Percentiles rank a stretch among this genome's conserved stretches.
phyloP scores from a whole-genome alignment of 176 grass and related monocot genomes.

The bread wheat (Triticum aestivum) region DNA sequence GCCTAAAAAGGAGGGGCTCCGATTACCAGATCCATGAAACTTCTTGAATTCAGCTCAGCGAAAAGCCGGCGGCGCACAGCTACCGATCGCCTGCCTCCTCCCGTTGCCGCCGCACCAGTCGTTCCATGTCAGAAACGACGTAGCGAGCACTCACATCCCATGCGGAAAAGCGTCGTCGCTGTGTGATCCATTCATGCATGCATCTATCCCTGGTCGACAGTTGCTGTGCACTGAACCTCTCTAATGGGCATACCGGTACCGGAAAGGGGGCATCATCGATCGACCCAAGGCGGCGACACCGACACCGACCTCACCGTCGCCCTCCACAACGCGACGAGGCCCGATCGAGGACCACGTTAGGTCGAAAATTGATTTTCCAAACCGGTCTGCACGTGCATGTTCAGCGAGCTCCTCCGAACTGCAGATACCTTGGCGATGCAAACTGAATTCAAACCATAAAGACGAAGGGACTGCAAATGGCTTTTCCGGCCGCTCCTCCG shows the following conservation, averaged over 20 bases:
- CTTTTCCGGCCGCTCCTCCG: not conserved
- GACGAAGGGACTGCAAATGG: not conserved
- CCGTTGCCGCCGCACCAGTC: not conserved
- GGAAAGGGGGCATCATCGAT: not conserved
- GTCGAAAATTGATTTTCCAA: not conserved
- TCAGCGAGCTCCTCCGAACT: not conserved
- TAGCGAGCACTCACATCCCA: not conserved
- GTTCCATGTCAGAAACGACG: constrained; percentile 13
- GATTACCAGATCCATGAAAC: not conserved
- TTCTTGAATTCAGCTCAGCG: not conserved
- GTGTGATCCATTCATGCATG: not conserved
- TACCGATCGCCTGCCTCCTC: too few species aligned
- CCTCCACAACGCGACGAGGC: not conserved
- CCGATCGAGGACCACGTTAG: not conserved
- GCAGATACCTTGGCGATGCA: not conserved
- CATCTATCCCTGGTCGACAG: not conserved
- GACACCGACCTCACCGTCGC: not conserved
- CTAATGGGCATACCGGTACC: not conserved
- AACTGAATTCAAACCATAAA: not conserved
- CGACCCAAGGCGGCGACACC: not conserved
- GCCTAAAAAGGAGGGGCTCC: not conserved
- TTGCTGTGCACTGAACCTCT: not conserved
- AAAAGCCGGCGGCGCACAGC: not conserved
- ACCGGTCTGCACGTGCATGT: not conserved
- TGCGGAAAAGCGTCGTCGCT: not conserved